Conservation (phyloP, 345 rosid species). For the Corymbia maculata region DNA sequence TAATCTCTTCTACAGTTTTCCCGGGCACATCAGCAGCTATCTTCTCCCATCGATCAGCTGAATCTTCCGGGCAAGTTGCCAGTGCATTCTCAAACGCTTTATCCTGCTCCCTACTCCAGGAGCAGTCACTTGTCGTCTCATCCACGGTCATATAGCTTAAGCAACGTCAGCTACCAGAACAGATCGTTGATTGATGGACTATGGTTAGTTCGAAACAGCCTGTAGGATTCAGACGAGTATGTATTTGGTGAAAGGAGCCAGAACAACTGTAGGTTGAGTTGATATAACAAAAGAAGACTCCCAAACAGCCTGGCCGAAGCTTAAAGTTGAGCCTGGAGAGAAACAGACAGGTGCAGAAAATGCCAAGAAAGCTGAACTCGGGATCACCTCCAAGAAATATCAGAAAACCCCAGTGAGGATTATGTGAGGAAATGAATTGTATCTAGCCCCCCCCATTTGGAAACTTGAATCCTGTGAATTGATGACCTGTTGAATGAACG, state of each 20-base stretch:
- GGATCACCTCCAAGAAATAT: constrained; percentile 27
- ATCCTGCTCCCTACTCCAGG: constrained; percentile 86
- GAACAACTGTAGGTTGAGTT: background rate
- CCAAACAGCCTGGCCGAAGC: constrained; percentile 11
- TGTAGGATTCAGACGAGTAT: background rate
- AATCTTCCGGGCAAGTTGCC: constrained; percentile 56
- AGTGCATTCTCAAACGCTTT: constrained; percentile 88
- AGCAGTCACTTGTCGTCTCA: constrained; percentile 49
- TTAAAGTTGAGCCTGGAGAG: constrained; percentile 6
- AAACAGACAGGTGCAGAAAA: constrained; percentile 5
- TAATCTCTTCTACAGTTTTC: constrained; percentile 71
- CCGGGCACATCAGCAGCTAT: constrained; percentile 77
- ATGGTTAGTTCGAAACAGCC: background rate
- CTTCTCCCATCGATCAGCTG: constrained; percentile 59
- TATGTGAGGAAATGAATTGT: constrained; percentile 28
- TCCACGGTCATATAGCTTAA: constrained; percentile 44
- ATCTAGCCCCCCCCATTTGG: constrained; percentile 39
- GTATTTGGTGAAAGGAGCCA: background rate
- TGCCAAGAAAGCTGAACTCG: constrained; percentile 22
- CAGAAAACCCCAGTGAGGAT: constrained; percentile 15
- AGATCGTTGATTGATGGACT: background rate
- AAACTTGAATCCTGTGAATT: constrained; percentile 38
- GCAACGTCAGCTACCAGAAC: background rate
- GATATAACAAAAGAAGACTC: background rate
- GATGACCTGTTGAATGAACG: constrained; percentile 26